Conservation (phyloP, 2,329 filamentous ascomycete genomes). For the Epichloe glyceriae region DNA sequence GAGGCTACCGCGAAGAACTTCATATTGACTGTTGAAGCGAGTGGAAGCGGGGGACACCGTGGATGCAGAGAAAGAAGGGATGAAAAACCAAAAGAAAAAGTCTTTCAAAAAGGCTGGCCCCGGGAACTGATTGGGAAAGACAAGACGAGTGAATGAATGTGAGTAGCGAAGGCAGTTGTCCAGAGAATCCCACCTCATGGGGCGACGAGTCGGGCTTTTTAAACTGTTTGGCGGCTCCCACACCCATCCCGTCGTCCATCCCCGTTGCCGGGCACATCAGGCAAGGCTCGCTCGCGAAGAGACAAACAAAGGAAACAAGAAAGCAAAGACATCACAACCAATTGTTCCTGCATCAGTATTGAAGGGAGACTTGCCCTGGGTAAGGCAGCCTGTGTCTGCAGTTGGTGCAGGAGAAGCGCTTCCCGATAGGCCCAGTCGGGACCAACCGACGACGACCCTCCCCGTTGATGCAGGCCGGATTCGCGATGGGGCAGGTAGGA, state of each 20-base stretch:
- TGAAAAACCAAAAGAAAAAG: not conserved
- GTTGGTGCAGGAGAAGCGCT: not conserved
- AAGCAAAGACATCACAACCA: not conserved
- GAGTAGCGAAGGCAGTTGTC: not conserved
- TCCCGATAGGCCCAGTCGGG: not conserved
- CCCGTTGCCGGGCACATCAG: not conserved
- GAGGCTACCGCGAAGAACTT: slow-evolving; percentile 8
- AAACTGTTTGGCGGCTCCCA: not conserved
- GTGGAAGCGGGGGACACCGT: not conserved
- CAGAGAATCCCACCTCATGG: not conserved
- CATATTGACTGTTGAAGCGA: slow-evolving; percentile 4
- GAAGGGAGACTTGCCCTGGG: not conserved
- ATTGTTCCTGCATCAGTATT: not conserved
- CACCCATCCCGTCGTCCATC: not conserved
- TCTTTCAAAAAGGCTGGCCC: not conserved
- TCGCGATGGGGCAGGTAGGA: not conserved
- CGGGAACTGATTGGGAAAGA: not conserved
- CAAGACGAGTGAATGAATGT: not conserved
- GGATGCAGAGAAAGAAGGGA: not conserved
- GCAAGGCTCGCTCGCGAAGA: not conserved
- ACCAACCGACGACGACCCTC: not conserved
- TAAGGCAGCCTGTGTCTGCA: not conserved
- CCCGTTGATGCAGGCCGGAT: not conserved
- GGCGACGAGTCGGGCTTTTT: not conserved
- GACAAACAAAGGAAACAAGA: not conserved